phyloP scores from a whole-genome alignment of 208 protist genomes.

The Crithidia fasciculata region DNA sequence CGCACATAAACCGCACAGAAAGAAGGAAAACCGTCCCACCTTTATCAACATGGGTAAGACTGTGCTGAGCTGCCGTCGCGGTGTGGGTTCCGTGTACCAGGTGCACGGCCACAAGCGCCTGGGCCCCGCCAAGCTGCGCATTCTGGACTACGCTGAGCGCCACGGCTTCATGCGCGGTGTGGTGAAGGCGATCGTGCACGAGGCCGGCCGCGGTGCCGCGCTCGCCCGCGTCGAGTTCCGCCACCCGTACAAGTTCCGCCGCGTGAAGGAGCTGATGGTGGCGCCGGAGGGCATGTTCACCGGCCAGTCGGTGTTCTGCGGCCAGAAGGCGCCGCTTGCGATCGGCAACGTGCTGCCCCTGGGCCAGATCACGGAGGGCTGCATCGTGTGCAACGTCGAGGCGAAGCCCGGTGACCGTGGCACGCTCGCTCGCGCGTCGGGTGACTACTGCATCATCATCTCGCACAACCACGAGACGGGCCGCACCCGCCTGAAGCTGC shows the following conservation, averaged over 20 bases:
- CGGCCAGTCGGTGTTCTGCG: conserved; percentile 99
- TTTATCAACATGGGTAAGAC: conserved; percentile 80
- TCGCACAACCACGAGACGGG: conserved; percentile 96
- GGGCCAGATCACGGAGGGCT: conserved; percentile 98
- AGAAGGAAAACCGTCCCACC: background rate
- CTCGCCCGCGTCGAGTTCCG: conserved; percentile 98
- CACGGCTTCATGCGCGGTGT: conserved; percentile 92
- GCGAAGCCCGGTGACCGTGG: conserved; percentile 96
- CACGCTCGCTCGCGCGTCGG: conserved; percentile 94
- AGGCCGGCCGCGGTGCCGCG: conserved; percentile 99
- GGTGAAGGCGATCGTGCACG: conserved; percentile 98
- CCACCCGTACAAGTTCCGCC: conserved; percentile 81
- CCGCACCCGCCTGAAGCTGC: conserved; percentile 97
- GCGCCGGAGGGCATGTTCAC: conserved; percentile 99
- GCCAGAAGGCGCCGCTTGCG: conserved; percentile 94
- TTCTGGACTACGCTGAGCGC: conserved; percentile 97
- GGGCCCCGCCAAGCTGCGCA: conserved; percentile 95
- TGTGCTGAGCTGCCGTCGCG: conserved; percentile 94
- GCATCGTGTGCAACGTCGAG: conserved; percentile 99
- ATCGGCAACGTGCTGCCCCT: conserved; percentile 99
- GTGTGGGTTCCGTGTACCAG: conserved; percentile 91
- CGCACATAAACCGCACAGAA: no score
- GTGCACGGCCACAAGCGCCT: conserved; percentile 96
- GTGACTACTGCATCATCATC: conserved; percentile 97
- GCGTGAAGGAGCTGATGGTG: conserved; percentile 95